Conservation (phyloP, 768 basidiomycete species). For the Inosperma sp. region DNA sequence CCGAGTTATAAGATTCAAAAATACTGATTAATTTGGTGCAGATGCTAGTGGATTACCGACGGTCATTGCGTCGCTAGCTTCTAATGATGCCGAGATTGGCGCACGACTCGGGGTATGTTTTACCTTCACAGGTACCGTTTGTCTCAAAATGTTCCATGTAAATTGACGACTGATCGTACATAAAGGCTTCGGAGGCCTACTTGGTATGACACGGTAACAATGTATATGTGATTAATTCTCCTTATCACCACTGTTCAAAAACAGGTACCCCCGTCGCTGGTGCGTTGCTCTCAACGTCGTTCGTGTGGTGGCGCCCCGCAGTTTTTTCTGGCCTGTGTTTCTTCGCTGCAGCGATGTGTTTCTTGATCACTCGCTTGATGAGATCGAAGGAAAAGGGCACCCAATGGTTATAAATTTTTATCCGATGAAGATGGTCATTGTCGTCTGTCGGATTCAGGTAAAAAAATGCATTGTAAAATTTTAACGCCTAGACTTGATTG, state of each 20-base stretch:
- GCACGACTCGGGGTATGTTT: constrained; percentile 50
- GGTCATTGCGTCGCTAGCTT: constrained; percentile 40
- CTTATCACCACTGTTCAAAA: too few species aligned
- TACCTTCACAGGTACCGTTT: constrained; percentile 39
- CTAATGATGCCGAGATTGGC: constrained; percentile 49
- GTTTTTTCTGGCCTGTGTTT: constrained; percentile 48
- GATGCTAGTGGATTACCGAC: constrained; percentile 42
- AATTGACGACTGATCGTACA: constrained; percentile 12
- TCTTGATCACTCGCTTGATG: constrained; percentile 26
- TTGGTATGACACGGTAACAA: too few species aligned
- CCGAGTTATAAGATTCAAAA: neutral
- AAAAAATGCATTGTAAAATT: too few species aligned
- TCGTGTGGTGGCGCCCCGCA: constrained; percentile 56
- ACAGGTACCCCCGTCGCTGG: constrained; percentile 56
- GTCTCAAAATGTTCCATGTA: neutral
- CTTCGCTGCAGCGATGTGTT: constrained; percentile 26
- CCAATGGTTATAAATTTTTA: constrained; percentile 17
- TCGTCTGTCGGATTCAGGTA: too few species aligned
- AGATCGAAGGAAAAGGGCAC: constrained; percentile 25
- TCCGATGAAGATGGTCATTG: too few species aligned
- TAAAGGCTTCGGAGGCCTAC: constrained; percentile 39
- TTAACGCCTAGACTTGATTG: too few species aligned
- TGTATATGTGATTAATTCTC: too few species aligned
- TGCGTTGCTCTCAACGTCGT: constrained; percentile 45
- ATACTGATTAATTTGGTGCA: constrained; percentile 19